Conservation (phyloP, 306 rosid genomes). For the Sophora flavescens region DNA sequence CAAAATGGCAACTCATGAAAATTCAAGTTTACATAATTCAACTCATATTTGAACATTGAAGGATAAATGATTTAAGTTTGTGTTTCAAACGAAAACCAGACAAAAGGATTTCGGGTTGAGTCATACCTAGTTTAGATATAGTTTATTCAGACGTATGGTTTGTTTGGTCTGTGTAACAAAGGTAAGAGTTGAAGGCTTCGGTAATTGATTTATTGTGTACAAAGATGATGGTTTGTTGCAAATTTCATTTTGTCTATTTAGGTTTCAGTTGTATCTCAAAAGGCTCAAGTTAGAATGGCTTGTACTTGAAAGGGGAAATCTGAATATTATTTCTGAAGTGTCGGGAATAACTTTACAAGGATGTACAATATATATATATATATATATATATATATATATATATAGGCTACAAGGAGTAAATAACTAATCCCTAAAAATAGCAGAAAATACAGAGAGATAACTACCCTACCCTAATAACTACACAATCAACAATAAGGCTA, state of each 20-base stretch:
- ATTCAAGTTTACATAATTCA: neutral
- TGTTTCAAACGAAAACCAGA: constrained; percentile 15
- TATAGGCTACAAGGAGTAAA: too few species aligned
- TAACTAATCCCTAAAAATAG: too few species aligned
- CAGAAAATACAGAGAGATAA: too few species aligned
- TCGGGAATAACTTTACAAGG: too few species aligned
- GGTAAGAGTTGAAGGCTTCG: constrained; percentile 24
- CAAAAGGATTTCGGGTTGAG: neutral
- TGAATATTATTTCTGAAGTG: too few species aligned
- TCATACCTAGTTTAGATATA: constrained; percentile 9
- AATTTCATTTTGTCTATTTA: constrained; percentile 25
- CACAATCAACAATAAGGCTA: too few species aligned
- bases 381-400: too few species aligned
- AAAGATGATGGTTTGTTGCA: neutral
- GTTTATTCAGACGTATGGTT: constrained; percentile 10
- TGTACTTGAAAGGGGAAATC: too few species aligned
- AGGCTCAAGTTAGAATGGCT: neutral
- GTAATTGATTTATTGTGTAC: constrained; percentile 6
- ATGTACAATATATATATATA: too few species aligned
- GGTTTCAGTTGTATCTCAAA: constrained; percentile 2
- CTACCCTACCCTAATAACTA: too few species aligned
- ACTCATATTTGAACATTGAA: neutral
- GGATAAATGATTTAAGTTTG: constrained; percentile 1
- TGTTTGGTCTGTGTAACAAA: constrained; percentile 15
- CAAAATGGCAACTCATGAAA: neutral